Percentiles rank a stretch among this genome's conserved stretches.
These are phyloP conservation scores for Dentipellis sp. DNA, from an alignment of 768 basidiomycete species.

Conservation along the genomic window DNA sequence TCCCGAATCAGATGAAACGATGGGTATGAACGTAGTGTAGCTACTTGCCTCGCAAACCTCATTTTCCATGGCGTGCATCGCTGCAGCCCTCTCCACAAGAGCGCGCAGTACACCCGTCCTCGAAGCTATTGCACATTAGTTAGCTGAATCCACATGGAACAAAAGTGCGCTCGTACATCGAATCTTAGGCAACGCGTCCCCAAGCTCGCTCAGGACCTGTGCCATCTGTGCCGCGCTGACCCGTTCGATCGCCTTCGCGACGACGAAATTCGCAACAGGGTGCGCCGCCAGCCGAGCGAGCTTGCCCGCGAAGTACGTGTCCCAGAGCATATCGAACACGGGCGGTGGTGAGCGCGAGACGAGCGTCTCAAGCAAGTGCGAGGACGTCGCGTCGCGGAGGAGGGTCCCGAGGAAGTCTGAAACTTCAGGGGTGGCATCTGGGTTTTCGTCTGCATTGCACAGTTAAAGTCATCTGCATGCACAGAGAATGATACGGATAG, in stretches of 20 bases:
- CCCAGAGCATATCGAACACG: slow-evolving; percentile 66
- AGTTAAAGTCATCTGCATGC: background rate
- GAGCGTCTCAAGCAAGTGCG: slow-evolving; percentile 82
- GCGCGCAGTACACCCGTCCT: slow-evolving; percentile 75
- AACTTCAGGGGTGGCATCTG: slow-evolving; percentile 33
- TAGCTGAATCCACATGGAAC: background rate
- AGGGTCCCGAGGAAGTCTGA: slow-evolving; percentile 79
- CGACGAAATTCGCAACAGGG: slow-evolving; percentile 91
- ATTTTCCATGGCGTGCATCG: slow-evolving; percentile 1
- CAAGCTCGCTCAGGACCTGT: slow-evolving; percentile 50
- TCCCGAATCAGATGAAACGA: background rate
- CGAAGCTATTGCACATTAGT: slow-evolving; percentile 40
- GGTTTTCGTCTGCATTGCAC: background rate
- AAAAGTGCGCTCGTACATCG: slow-evolving; percentile 49
- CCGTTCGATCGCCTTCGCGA: slow-evolving; percentile 69
- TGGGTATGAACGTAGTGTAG: background rate
- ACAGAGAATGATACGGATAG: background rate
- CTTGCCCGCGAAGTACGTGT: slow-evolving; percentile 66
- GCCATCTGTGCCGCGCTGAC: slow-evolving; percentile 46
- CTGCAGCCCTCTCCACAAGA: slow-evolving; percentile 56
- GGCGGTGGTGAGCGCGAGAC: slow-evolving; percentile 49
- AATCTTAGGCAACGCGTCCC: slow-evolving; percentile 46
- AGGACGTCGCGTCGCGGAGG: slow-evolving; percentile 79
- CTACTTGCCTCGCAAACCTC: slow-evolving; percentile 12
- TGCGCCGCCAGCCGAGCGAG: slow-evolving; percentile 68